These are phyloP conservation scores for Akanthomyces lecanii DNA, from an alignment of 2,329 filamentous ascomycete genomes.

Conservation along the genomic window DNA sequence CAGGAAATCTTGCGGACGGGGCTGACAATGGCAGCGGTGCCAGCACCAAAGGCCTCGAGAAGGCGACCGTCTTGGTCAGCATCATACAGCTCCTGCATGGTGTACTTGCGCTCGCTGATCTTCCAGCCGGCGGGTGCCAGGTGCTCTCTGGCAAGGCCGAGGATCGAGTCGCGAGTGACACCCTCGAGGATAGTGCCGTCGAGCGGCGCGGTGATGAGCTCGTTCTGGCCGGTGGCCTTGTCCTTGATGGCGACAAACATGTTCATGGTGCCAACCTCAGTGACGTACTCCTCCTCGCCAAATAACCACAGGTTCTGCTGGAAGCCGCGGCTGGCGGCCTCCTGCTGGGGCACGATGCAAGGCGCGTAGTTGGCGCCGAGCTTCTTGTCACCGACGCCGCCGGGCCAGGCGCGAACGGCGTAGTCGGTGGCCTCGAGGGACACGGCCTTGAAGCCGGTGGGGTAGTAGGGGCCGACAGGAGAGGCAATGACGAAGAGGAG, in stretches of 20 bases:
- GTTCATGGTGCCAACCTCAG: conserved; percentile 99
- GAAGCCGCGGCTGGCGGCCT: conserved; percentile 86
- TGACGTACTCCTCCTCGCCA: conserved; percentile 90
- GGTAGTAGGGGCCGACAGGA: conserved; percentile 96
- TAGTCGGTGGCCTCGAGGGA: conserved; percentile 95
- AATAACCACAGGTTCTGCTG: conserved; percentile 99
- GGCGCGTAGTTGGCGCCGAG: conserved; percentile 99
- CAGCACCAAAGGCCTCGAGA: conserved; percentile 88
- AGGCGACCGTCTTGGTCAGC: conserved; percentile 80
- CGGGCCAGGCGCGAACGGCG: conserved; percentile 94
- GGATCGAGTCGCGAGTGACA: conserved; percentile 86
- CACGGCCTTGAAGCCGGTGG: conserved; percentile 95
- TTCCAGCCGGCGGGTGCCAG: conserved; percentile 84
- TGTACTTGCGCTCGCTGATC: conserved; percentile 83
- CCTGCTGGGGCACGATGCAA: conserved; percentile 92
- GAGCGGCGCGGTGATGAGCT: conserved; percentile 89
- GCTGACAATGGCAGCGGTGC: conserved; percentile 90
- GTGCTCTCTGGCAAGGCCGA: conserved; percentile 79
- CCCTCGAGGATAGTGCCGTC: conserved; percentile 96
- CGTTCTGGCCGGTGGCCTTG: conserved; percentile 83
- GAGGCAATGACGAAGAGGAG: conserved; percentile 93
- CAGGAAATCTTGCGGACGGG: conserved; percentile 87
- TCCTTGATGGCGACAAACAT: conserved; percentile 84
- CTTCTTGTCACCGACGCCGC: conserved; percentile 97
- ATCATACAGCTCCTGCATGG: conserved; percentile 79